Evolutionary conservation across 1,284 basidiomycete species (phyloP), one percentile per base, ranked within the genome.

Genomic region (Microstroma glucosiphilum): DNA sequence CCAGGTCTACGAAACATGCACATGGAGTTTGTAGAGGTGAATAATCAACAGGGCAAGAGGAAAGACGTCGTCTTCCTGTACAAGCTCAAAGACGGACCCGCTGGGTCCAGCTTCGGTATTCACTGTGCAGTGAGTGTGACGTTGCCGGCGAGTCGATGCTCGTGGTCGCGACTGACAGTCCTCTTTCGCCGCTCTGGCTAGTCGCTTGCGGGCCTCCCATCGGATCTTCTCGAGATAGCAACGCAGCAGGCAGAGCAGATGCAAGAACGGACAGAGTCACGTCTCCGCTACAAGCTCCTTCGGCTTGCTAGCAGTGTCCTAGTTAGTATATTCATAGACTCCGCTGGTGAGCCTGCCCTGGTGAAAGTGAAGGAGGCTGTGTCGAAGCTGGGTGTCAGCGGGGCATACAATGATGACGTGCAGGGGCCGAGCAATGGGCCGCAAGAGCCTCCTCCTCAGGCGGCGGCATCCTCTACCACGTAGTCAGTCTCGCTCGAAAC

Each of bases 1-100:
- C 60, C 68, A 1, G 9, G 60, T 4, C n/a, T 11, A 1, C 41
- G 61, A 0, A 73, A 70, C 53, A 70, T 67, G 57, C 73, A 78
- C 61, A 76, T 78, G 76, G 67, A 67, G 1, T 68, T 65, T 25
- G 30, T 69, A 40, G 70, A 68, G 59, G 51, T 1, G 58, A 60
- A 12, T 56, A 51, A n/a, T 42, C 17, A 43, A 13, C 9, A 60
- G 1, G 26, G 60, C 43, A 17, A 57, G 15, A 23, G 57, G 40
- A 15, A 58, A 13, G 23, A 68, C 21, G 71, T 79, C 43, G 62
- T 70, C 15, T 79, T 79, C 30, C 64, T 79, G 9, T 79, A 79
- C 66, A 69, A 67, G 49, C 62, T 79, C 3, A 12, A 57, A 0
- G 7, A 17, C 0, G 78, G 78, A 0, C 60, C 73, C 6, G 74